Percentiles rank a stretch among this genome's conserved stretches.
Evolutionary conservation across 2,329 filamentous ascomycete species (phyloP).

Genomic region (Aspergillus niger): DNA sequence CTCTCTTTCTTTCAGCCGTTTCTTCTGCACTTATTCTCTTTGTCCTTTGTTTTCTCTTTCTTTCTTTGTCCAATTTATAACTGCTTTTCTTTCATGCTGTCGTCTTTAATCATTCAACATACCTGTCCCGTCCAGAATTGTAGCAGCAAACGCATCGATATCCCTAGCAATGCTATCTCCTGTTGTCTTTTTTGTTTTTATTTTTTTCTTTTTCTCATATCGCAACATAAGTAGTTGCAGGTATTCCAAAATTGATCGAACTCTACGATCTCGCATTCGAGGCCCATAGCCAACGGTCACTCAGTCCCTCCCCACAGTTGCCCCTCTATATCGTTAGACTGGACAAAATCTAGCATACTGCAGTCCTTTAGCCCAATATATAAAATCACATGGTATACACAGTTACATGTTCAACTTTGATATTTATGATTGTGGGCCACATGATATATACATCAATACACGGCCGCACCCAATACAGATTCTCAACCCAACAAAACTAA

Average conservation of each 20-base stretch:
- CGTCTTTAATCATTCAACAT: neutral
- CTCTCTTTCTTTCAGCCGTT: neutral
- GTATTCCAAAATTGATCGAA: neutral
- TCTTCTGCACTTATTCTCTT: neutral
- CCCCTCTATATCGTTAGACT: too few relatives aligned
- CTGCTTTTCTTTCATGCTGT: neutral
- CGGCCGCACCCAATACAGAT: too few relatives aligned
- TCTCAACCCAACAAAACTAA: too few relatives aligned
- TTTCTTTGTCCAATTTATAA: neutral
- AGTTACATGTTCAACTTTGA: too few relatives aligned
- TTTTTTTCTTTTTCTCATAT: too few relatives aligned
- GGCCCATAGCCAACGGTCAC: neutral
- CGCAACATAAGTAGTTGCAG: too few relatives aligned
- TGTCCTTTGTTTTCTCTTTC: constrained; percentile 7
- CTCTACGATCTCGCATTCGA: neutral
- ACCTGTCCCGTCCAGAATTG: neutral
- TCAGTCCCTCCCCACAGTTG: neutral
- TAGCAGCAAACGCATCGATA: neutral
- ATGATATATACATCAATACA: too few relatives aligned
- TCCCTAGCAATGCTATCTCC: neutral
- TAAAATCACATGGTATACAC: too few relatives aligned
- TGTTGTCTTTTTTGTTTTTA: neutral
- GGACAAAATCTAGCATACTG: too few relatives aligned
- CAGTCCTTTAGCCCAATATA: too few relatives aligned
- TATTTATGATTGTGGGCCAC: too few relatives aligned